Percentiles rank a stretch among this genome's conserved stretches.
Evolutionary conservation across 345 rosid species (phyloP).

Genomic region (Salix purpurea): DNA sequence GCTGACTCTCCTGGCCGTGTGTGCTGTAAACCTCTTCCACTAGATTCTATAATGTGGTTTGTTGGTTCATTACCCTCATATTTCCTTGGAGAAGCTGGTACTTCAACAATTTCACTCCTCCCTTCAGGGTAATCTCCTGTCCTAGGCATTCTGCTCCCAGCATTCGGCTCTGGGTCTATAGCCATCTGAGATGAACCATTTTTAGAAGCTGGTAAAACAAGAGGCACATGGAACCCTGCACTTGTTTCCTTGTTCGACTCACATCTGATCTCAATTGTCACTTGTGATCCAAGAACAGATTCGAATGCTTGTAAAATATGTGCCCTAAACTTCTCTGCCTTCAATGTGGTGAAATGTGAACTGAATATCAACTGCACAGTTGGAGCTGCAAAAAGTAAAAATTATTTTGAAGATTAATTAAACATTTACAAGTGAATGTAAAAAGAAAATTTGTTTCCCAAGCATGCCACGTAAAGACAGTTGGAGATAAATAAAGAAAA

Average conservation of each 20-base stretch:
- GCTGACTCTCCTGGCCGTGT: conserved; percentile 22
- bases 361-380: conserved; percentile 71
- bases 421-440: neutral
- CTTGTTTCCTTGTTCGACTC: conserved; percentile 45
- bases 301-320: conserved; percentile 81
- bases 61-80: conserved; percentile 24
- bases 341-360: conserved; percentile 49
- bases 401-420: neutral
- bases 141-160: conserved; percentile 16
- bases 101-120: conserved; percentile 71
- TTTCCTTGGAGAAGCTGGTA: conserved; percentile 44
- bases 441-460: neutral
- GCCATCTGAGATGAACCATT: conserved; percentile 34
- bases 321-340: conserved; percentile 65
- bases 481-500: neutral
- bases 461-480: neutral
- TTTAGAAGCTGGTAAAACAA: conserved; percentile 39
- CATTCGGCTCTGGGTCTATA: conserved; percentile 16
- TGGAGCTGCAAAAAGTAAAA: conserved; percentile 57
- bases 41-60: conserved; percentile 27
- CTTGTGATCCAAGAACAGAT: conserved; percentile 66
- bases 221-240: conserved; percentile 28
- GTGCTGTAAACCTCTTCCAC: conserved; percentile 25
- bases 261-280: conserved; percentile 74
- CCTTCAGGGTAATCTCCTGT: conserved; percentile 32